These are phyloP conservation scores for Calamus simplicifolius DNA, from an alignment of 176 grass and related monocot genomes.

Conservation along the genomic window DNA sequence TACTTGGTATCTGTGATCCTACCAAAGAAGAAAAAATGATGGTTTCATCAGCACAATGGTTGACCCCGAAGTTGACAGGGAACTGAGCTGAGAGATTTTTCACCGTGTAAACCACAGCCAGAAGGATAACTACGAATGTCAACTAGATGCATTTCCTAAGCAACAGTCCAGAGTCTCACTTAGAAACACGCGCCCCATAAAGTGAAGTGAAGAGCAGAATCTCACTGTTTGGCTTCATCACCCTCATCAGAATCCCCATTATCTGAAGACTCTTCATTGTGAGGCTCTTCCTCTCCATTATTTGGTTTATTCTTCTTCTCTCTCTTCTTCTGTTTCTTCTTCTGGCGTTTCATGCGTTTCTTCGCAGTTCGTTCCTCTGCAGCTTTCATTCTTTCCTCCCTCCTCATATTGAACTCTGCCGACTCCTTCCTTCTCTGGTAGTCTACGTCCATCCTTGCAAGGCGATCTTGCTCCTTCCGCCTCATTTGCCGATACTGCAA, in stretches of 20 bases:
- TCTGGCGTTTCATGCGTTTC: slow-evolving; percentile 77
- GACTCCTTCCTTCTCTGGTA: slow-evolving; percentile 61
- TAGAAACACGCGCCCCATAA: no score
- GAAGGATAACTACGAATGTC: no score
- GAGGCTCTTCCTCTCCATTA: slow-evolving; percentile 24
- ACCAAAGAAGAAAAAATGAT: no score
- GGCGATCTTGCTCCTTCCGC: slow-evolving; percentile 76
- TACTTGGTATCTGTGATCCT: no score
- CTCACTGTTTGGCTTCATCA: slow-evolving; percentile 28
- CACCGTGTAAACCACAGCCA: no score
- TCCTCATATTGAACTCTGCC: slow-evolving; percentile 68
- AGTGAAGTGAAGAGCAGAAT: no score
- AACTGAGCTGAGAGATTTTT: no score
- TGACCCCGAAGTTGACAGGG: no score
- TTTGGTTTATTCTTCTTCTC: slow-evolving; percentile 46
- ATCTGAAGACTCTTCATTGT: slow-evolving; percentile 37
- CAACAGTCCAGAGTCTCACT: no score
- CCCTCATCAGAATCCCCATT: slow-evolving; percentile 36
- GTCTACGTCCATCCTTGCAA: slow-evolving; percentile 68
- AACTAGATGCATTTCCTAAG: no score
- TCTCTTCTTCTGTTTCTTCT: slow-evolving; percentile 59
- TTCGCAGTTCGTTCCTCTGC: slow-evolving; percentile 81
- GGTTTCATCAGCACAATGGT: no score
- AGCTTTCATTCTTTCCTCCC: slow-evolving; percentile 82
- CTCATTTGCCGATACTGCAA: slow-evolving; percentile 95